Evolutionary conservation across 202 grass and related monocot species (phyloP).

Genomic region (Thinopyrum obtusiflorum): DNA sequence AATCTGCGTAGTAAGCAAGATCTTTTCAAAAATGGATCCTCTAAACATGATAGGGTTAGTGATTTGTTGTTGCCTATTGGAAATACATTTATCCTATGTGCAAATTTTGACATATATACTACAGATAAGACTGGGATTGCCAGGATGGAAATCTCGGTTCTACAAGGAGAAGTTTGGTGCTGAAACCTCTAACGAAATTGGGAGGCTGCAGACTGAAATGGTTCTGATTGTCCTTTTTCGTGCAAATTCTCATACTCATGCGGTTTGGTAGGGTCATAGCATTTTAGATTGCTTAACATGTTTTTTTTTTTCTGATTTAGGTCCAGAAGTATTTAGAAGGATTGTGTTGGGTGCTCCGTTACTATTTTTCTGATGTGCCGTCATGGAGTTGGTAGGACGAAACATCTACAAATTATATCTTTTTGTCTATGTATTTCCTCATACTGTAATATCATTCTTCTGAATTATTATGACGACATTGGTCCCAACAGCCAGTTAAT

Average conservation of each 20-base stretch:
- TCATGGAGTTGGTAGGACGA: constrained; percentile 60
- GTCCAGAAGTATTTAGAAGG: constrained; percentile 61
- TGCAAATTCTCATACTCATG: not conserved
- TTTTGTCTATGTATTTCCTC: not conserved
- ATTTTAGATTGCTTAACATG: not conserved
- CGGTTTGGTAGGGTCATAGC: not conserved
- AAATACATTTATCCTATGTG: not conserved
- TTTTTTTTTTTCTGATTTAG: constrained; percentile 14
- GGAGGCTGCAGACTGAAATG: constrained; percentile 29
- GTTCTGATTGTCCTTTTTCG: constrained; percentile 22
- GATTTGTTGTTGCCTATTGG: not conserved
- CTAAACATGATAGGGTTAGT: constrained; percentile 35
- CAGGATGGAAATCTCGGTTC: constrained; percentile 58
- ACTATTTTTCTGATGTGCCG: constrained; percentile 49
- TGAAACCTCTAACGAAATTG: constrained; percentile 31
- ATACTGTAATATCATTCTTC: not conserved
- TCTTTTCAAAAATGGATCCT: constrained; percentile 32
- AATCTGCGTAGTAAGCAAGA: constrained; percentile 44
- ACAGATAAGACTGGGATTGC: constrained; percentile 37
- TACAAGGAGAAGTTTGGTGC: constrained; percentile 46
- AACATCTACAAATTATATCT: not conserved
- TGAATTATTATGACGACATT: not conserved
- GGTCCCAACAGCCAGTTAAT: not conserved
- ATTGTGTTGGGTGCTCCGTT: constrained; percentile 53
- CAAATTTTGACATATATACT: constrained; percentile 26